Evolutionary conservation across 345 rosid genomes (phyloP).

Genomic region (Citrus trifoliata): DNA sequence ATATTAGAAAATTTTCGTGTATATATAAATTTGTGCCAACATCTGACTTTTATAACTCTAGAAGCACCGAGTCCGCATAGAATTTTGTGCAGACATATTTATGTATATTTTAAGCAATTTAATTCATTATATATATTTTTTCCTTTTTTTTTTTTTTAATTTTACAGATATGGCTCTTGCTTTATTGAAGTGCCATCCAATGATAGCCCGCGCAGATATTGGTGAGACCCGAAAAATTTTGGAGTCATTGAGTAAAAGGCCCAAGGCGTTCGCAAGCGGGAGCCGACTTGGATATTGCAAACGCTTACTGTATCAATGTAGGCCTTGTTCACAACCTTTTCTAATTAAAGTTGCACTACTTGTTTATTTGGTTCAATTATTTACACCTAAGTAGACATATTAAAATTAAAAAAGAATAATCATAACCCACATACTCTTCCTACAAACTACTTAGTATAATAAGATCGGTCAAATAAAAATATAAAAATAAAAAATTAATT

Average conservation of each 20-base stretch:
- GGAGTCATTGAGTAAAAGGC: not conserved
- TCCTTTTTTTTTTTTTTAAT: no score
- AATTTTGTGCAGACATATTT: no score
- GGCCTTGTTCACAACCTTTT: not conserved
- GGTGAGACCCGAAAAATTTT: not conserved
- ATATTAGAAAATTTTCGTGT: no score
- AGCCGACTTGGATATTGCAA: not conserved
- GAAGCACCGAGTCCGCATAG: no score
- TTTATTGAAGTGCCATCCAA: not conserved
- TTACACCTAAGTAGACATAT: not conserved
- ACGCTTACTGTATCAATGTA: not conserved
- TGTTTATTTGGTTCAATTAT: not conserved
- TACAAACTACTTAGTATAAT: no score
- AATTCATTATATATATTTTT: no score
- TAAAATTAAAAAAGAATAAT: not conserved
- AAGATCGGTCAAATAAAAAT: no score
- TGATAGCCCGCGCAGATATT: not conserved
- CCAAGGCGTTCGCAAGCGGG: not conserved
- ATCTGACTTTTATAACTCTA: no score
- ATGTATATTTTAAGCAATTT: no score
- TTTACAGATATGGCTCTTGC: not conserved
- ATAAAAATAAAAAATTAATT: no score
- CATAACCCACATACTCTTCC: no score
- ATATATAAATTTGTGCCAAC: no score
- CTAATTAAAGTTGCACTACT: not conserved